These are phyloP conservation scores for Clarireedia hainanense DNA, from an alignment of 2,329 filamentous ascomycete genomes.

Conservation along the genomic window DNA sequence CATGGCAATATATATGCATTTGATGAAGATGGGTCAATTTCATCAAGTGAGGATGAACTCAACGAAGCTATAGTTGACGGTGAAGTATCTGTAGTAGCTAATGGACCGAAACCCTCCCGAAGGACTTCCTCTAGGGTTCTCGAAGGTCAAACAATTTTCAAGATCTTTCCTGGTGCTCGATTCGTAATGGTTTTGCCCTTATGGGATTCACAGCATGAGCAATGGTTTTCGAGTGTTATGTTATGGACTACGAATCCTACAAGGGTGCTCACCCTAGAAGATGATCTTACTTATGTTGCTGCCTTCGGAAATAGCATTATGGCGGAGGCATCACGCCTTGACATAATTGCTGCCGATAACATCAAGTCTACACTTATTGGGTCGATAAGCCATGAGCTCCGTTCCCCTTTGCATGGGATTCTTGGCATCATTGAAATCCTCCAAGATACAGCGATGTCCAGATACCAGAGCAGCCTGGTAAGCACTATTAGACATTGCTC, in stretches of 20 bases:
- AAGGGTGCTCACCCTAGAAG: constrained; percentile 26
- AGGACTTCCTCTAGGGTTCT: background rate
- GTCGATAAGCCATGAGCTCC: constrained; percentile 48
- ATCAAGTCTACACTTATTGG: constrained; percentile 50
- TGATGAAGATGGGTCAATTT: constrained; percentile 18
- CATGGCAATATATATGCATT: constrained; percentile 24
- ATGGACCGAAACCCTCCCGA: background rate
- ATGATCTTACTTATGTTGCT: constrained; percentile 31
- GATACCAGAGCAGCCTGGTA: constrained; percentile 27
- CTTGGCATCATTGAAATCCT: constrained; percentile 43
- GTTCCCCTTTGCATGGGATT: constrained; percentile 49
- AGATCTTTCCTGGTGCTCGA: constrained; percentile 34
- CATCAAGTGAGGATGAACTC: constrained; percentile 1
- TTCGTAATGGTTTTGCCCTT: constrained; percentile 40
- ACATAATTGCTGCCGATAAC: constrained; percentile 39
- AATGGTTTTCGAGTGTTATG: constrained; percentile 40
- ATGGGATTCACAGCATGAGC: constrained; percentile 36
- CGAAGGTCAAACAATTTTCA: background rate
- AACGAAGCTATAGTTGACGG: background rate
- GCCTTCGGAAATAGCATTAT: constrained; percentile 43
- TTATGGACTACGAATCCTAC: constrained; percentile 38
- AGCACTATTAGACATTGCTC: constrained; percentile 30
- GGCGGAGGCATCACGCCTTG: constrained; percentile 43
- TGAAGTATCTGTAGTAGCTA: background rate
- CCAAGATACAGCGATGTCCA: constrained; percentile 33